Percentiles rank a stretch among this genome's conserved stretches.
These are phyloP conservation scores for Talaromyces islandicus DNA, from an alignment of 2,329 filamentous ascomycete species.

Conservation along the genomic window DNA sequence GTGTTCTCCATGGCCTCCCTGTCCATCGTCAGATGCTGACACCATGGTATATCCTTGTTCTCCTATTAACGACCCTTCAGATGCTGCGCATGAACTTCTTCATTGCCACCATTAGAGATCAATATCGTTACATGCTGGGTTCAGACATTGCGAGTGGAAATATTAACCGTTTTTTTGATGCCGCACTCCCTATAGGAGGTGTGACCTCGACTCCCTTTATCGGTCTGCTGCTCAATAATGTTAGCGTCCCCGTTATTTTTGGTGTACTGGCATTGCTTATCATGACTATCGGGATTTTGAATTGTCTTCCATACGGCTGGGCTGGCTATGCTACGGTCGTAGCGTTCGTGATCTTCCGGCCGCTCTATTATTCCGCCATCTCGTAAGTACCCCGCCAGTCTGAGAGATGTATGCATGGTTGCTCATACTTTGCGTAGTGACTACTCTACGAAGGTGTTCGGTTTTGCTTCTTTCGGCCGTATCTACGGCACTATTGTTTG, in stretches of 20 bases:
- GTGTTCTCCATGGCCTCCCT: slow-evolving; percentile 67
- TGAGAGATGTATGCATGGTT: too few relatives aligned
- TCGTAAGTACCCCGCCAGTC: too few relatives aligned
- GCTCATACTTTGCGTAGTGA: too few relatives aligned
- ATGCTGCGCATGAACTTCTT: slow-evolving; percentile 84
- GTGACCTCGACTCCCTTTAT: slow-evolving; percentile 80
- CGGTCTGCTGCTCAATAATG: slow-evolving; percentile 69
- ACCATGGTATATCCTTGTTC: slow-evolving; percentile 79
- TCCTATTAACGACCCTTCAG: slow-evolving; percentile 67
- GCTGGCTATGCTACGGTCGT: too few relatives aligned
- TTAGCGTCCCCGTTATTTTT: background rate
- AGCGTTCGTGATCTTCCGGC: too few relatives aligned
- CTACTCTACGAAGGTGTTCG: too few relatives aligned
- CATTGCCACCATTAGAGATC: slow-evolving; percentile 72
- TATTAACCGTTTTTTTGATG: slow-evolving; percentile 80
- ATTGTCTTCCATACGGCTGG: too few relatives aligned
- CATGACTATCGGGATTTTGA: too few relatives aligned
- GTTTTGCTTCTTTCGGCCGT: too few relatives aligned
- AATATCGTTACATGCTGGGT: slow-evolving; percentile 72
- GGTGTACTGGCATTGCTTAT: too few relatives aligned
- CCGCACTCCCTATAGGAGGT: slow-evolving; percentile 73
- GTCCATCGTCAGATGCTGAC: slow-evolving; percentile 67
- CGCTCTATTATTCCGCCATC: too few relatives aligned
- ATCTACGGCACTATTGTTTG: too few relatives aligned
- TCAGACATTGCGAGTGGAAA: slow-evolving; percentile 55